A percentile compares a stretch with the other conserved stretches of the same genome.
Evolutionary conservation across 257 asterid genomes (phyloP).

Genomic region (Echium plantagineum): DNA sequence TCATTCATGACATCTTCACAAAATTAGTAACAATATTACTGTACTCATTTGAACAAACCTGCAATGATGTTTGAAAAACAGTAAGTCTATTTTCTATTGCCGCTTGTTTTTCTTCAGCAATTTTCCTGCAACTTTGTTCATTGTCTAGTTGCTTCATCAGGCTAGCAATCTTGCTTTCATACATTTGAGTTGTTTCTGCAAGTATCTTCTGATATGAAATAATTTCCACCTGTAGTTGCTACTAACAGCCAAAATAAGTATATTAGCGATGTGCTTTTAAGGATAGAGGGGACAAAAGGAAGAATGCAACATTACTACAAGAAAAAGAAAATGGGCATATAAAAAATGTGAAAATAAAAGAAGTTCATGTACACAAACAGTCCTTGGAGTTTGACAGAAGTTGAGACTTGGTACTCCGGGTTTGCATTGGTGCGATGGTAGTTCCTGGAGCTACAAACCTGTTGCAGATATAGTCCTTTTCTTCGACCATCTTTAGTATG

Average conservation of each 20-base stretch:
- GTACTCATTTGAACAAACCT: constrained; percentile 31
- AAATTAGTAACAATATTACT: background rate
- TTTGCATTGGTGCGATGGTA: no score
- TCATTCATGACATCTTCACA: background rate
- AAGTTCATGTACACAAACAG: background rate
- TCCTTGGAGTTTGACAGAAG: no score
- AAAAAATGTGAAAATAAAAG: background rate
- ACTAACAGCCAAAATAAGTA: constrained; percentile 49
- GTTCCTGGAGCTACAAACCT: no score
- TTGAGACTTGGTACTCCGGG: no score
- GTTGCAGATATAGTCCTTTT: no score
- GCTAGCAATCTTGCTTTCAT: constrained; percentile 67
- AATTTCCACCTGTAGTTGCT: constrained; percentile 71
- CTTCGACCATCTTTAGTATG: no score
- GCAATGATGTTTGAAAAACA: constrained; percentile 37
- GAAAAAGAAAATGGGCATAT: background rate
- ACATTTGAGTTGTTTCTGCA: constrained; percentile 70
- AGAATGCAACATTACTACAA: background rate
- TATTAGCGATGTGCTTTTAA: constrained; percentile 18
- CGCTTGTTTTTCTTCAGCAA: constrained; percentile 47
- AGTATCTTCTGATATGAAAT: constrained; percentile 50
- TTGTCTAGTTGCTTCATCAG: constrained; percentile 49
- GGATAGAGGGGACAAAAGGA: background rate
- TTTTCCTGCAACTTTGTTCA: constrained; percentile 21
- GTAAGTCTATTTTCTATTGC: constrained; percentile 40